Conservation (phyloP, 192 early-diverging fungal genomes). For the Endogone sp. region DNA sequence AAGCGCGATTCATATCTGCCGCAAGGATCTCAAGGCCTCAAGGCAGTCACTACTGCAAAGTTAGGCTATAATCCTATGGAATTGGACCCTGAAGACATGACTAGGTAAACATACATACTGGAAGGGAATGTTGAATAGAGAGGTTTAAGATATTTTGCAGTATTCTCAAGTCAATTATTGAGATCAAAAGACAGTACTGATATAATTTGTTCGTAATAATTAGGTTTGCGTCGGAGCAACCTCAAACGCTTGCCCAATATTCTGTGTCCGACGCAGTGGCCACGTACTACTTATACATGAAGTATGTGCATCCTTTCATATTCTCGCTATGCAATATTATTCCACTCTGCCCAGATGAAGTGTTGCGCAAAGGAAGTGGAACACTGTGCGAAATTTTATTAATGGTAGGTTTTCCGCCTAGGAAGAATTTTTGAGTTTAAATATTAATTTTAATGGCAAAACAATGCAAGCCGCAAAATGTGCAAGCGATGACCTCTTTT, state of each 20-base stretch:
- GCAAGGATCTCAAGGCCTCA: constrained; percentile 94
- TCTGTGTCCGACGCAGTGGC: constrained; percentile 99
- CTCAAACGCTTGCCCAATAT: constrained; percentile 93
- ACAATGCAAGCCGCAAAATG: too few species aligned
- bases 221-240: constrained; percentile 87
- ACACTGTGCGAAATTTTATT: constrained; percentile 94
- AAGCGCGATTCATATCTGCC: constrained; percentile 98
- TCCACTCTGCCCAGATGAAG: constrained; percentile 95
- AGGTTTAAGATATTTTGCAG: too few species aligned
- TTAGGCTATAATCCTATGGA: constrained; percentile 98
- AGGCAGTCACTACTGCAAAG: constrained; percentile 95
- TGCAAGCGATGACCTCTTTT: too few species aligned
- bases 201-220: background rate
- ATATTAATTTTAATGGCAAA: background rate
- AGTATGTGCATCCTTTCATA: constrained; percentile 98
- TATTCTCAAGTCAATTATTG: too few species aligned
- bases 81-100: constrained; percentile 99
- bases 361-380: constrained; percentile 92
- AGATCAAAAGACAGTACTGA: too few species aligned
- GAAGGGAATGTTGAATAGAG: too few species aligned
- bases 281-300: constrained; percentile 99
- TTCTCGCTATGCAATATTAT: constrained; percentile 99
- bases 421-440: background rate
- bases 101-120: constrained; percentile 51
- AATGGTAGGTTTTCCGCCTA: constrained; percentile 68